Base-by-base conservation (phyloP, 805 yeast species). In the Barnettozyma siamensis region DNA sequence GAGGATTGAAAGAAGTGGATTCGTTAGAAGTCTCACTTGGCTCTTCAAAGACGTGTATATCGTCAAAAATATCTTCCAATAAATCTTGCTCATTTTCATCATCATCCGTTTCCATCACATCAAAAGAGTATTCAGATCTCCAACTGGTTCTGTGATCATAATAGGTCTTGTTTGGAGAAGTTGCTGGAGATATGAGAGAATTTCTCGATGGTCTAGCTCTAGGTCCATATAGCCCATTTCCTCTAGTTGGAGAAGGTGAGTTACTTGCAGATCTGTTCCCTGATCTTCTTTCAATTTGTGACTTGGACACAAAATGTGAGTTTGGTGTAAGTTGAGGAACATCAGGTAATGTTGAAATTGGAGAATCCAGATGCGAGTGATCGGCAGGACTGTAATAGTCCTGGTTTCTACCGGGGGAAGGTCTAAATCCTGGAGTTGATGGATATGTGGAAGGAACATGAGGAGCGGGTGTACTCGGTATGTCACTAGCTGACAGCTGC, bases 81-180 rank as follows among this genome's bases (percentile, higher is more conserved):
- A 6, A n/a, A 4, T 19, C 17, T 35, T 38, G 29, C 7, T 19
- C 15, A 23, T 41, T 27, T 11, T 29, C 41, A 12, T 33, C 46
- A 29, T 47, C 45, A 11, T 43, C 47, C 17, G 46, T 34, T 5
- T 31, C 40, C 19, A 41, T 21, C 1, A 51, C 40, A 32, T 50
- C 46, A 0, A 47, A 40, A 9, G 57, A 52, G 20, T 49, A 54
- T n/a, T 50, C 56, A 3, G 59, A 56, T 27, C 41, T 46, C 58
- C 58, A 56, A 40, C 60, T 56, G 6, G 49, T 53, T 47, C 60
- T 46, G 28, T 53, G 47, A 26, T 55, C 56, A 38, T 56, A 53
- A 21, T 55, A 56, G 2, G 51, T 44, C 15, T 45, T 56, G 16
- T 45, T 45, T 2, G 60, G 60, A 2, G 60, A 56, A 4, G 54